Conservation (phyloP, 2,329 filamentous ascomycete species). For the Aureobasidium sp. region DNA sequence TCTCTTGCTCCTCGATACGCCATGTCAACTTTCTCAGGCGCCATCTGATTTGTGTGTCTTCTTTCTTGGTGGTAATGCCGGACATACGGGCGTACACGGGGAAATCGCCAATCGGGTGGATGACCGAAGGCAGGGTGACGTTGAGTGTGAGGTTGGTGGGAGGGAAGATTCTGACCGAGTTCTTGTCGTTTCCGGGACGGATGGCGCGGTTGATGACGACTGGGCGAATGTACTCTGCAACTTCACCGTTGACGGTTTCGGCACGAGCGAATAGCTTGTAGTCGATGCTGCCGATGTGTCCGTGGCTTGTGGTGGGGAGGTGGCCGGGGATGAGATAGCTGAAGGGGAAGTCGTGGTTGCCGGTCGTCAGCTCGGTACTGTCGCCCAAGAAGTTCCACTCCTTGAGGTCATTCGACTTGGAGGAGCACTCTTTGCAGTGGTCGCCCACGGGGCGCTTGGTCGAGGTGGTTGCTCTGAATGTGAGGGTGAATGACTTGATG, state of each 20-base stretch:
- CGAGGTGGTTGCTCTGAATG: constrained; percentile 58
- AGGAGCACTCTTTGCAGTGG: constrained; percentile 69
- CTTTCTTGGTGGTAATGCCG: constrained; percentile 67
- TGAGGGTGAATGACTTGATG: constrained; percentile 64
- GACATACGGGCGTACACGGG: constrained; percentile 71
- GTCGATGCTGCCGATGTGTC: constrained; percentile 60
- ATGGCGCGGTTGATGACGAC: constrained; percentile 74
- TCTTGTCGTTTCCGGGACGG: constrained; percentile 68
- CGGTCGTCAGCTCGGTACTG: constrained; percentile 16
- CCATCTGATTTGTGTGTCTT: constrained; percentile 68
- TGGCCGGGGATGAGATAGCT: constrained; percentile 77
- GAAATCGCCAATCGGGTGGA: constrained; percentile 79
- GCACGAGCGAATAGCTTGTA: constrained; percentile 68
- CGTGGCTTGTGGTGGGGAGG: constrained; percentile 75
- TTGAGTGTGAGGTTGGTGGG: constrained; percentile 87
- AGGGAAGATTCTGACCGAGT: constrained; percentile 88
- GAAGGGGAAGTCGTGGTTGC: constrained; percentile 75
- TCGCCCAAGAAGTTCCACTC: constrained; percentile 68
- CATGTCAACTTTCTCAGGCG: constrained; percentile 84
- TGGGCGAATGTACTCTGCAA: constrained; percentile 56
- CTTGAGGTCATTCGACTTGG: constrained; percentile 63
- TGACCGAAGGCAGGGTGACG: constrained; percentile 70
- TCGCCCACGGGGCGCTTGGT: constrained; percentile 75
- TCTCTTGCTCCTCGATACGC: constrained; percentile 83
- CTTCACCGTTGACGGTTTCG: constrained; percentile 51